Evolutionary conservation across 176 grass and related monocot species (phyloP).

Genomic region (Carex cristatella): DNA sequence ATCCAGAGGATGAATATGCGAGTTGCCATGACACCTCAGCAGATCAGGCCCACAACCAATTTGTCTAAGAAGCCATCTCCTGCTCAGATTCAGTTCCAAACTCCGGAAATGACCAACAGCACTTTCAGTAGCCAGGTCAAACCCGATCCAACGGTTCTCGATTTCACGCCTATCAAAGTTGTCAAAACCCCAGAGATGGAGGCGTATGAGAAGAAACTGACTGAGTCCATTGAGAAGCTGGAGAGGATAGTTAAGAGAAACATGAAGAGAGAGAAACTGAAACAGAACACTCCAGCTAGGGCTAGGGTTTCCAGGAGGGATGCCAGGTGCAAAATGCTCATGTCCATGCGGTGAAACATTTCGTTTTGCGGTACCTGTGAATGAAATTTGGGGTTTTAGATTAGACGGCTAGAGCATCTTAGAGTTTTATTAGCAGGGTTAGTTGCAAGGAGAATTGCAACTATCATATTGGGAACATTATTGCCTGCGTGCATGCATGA

Average conservation of each 20-base stretch:
- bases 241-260: conserved; percentile 48
- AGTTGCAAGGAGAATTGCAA: conserved; percentile 12
- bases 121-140: conserved; percentile 19
- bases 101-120: conserved; percentile 17
- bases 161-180: conserved; percentile 24
- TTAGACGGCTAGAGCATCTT: not conserved
- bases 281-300: conserved; percentile 1
- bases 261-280: conserved; percentile 36
- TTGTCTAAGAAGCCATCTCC: conserved; percentile 18
- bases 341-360: conserved; percentile 63
- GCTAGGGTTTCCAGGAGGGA: conserved; percentile 35
- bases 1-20: conserved; percentile 43
- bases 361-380: not conserved
- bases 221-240: conserved; percentile 56
- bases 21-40: conserved; percentile 32
- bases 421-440: not conserved
- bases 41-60: conserved; percentile 9
- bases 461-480: conserved; percentile 12
- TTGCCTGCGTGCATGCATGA: conserved; percentile 8
- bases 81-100: conserved; percentile 21
- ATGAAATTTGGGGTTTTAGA: conserved; percentile 33
- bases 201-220: conserved; percentile 47
- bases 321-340: conserved; percentile 37
- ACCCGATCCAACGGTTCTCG: conserved; percentile 13
- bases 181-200: conserved; percentile 17